A percentile compares a stretch with the other conserved stretches of the same genome.
Conservation (phyloP, 169 alveolate species). For the Plasmodium adleri region DNA sequence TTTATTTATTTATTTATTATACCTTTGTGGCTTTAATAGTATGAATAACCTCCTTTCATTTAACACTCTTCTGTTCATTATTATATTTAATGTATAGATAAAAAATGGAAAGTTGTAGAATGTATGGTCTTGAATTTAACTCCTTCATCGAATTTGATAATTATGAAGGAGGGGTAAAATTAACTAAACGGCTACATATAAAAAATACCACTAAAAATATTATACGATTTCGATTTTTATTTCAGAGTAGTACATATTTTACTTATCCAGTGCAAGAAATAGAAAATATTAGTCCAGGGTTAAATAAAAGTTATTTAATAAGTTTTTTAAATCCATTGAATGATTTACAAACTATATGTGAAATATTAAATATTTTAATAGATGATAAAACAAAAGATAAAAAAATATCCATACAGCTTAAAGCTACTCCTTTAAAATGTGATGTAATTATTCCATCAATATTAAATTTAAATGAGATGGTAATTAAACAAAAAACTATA, state of each 20-base stretch:
- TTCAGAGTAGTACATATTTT: slow-evolving; percentile 63
- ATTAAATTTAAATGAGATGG: slow-evolving; percentile 62
- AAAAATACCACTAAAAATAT: slow-evolving; percentile 64
- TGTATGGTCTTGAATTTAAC: slow-evolving; percentile 57
- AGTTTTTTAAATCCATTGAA: slow-evolving; percentile 63
- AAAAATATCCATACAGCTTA: slow-evolving; percentile 38
- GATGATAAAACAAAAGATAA: slow-evolving; percentile 49
- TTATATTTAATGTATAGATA: not conserved
- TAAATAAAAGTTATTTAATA: slow-evolving; percentile 50
- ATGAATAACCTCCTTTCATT: not conserved
- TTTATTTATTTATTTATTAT: too few relatives aligned
- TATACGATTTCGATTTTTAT: slow-evolving; percentile 56
- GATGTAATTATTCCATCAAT: slow-evolving; percentile 48
- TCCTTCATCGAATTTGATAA: slow-evolving; percentile 54
- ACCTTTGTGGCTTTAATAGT: too few relatives aligned
- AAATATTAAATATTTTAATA: slow-evolving; percentile 46
- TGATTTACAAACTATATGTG: slow-evolving; percentile 50
- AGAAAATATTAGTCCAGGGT: slow-evolving; percentile 73
- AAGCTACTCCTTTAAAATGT: slow-evolving; percentile 73
- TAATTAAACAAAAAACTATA: slow-evolving; percentile 51
- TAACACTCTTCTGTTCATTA: not conserved
- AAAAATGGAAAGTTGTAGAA: slow-evolving; percentile 48
- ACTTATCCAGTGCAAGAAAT: slow-evolving; percentile 73
- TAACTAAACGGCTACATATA: slow-evolving; percentile 49
- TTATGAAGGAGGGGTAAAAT: slow-evolving; percentile 70